These are phyloP conservation scores for Chaetomiaceae sp. DNA, from an alignment of 2,329 filamentous ascomycete genomes.

Conservation along the genomic window DNA sequence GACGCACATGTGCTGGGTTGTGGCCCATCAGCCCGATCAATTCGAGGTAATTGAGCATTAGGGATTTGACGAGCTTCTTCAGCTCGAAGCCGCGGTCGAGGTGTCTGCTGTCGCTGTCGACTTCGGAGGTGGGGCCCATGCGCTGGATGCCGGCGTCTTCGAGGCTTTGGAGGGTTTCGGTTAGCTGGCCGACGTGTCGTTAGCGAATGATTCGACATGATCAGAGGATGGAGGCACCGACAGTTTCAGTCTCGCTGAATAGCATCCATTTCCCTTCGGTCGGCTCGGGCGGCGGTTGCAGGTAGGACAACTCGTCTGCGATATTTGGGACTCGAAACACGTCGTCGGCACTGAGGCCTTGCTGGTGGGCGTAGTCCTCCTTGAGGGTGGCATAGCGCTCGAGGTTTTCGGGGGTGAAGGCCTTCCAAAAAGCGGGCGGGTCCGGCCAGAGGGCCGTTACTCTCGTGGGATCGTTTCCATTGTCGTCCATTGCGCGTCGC, in stretches of 20 bases:
- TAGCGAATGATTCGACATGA: background rate
- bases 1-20: constrained; percentile 53
- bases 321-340: constrained; percentile 44
- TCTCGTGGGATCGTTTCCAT: constrained; percentile 38
- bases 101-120: constrained; percentile 49
- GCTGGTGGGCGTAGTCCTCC: constrained; percentile 34
- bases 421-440: constrained; percentile 84
- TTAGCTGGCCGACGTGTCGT: constrained; percentile 37
- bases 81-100: constrained; percentile 64
- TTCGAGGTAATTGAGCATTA: constrained; percentile 85
- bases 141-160: constrained; percentile 67
- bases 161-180: constrained; percentile 61
- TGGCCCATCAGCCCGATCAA: constrained; percentile 66
- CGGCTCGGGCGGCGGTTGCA: constrained; percentile 78
- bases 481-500: constrained; percentile 4
- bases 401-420: constrained; percentile 76
- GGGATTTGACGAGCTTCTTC: constrained; percentile 74
- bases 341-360: constrained; percentile 27
- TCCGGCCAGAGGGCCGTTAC: constrained; percentile 68
- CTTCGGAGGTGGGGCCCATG: constrained; percentile 42
- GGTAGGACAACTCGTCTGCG: constrained; percentile 66
- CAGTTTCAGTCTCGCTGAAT: constrained; percentile 65
- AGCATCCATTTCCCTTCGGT: constrained; percentile 64
- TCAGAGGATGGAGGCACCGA: constrained; percentile 23
- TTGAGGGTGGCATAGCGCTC: constrained; percentile 48